Evolutionary conservation across 768 basidiomycete species (phyloP), one percentile per base, ranked within the genome.

Genomic region (Amanita polypyramis): DNA sequence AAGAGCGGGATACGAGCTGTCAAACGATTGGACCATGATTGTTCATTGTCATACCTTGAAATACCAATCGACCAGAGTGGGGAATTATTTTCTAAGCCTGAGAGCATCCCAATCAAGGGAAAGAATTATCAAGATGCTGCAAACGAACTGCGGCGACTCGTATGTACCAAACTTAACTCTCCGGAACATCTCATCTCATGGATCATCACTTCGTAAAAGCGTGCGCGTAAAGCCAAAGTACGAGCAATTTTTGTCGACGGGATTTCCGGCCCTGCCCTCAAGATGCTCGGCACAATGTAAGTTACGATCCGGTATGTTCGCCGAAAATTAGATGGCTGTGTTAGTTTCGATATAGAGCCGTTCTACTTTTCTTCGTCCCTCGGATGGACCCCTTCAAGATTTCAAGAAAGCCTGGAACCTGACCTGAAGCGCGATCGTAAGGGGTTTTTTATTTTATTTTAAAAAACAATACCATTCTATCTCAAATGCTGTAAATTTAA

Each of bases 321-420:
- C 19, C 20, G 7, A 19, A 19, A 17, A 14, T 23, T 23, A 23
- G 29, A 14, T n/a, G 12, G 14, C 12, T 10, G 12, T 23, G 23
- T 23, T 27, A 75, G 79, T 55, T 78, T 73, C 54, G 67, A 70
- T 34, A 71, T 82, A 42, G 80, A 82, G 52, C 80, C 80, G 0
- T 82, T 81, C 57, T 82, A 77, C 60, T 82, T 75, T 54, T 79
- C 79, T 0, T 80, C 80, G 0, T 77, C 77, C 12, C 54, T 79
- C 3, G 79, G 76, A 49, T 80, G 79, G 79, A 84, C 80, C 51
- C 81, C 81, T 1, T 77, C 78, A 1, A 72, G 79, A 46, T 84
- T 75, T 45, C 74, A 77, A 50, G 79, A 80, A 53, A 72, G 70
- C 0, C 25, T 53, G 1, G 56, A 57, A 12, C 60, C 62, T 4